Evolutionary conservation across 371 early-diverging fungal genomes (phyloP), one percentile per base, ranked within the genome.

Genomic region (Actinomucor elegans): DNA sequence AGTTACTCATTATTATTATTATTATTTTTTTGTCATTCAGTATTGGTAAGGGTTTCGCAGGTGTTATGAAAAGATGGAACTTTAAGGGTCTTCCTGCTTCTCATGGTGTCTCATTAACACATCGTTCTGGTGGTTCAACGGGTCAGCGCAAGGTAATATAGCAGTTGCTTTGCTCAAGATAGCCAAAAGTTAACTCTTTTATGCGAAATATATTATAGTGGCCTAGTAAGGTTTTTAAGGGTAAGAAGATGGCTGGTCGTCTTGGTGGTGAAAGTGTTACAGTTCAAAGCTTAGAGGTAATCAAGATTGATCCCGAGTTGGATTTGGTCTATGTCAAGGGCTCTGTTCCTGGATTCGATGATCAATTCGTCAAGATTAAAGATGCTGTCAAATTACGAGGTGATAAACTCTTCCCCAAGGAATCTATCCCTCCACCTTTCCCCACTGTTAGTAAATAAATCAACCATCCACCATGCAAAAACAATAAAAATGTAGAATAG

Each of bases 241-340:
- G 98, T 20, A 98, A 96, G 77, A 98, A 98, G 73, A 97, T 98
- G 98, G 88, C 97, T 17, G 98, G 98, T 44, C 85, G 93, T 23
- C 90, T 97, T 89, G 98, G 98, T 53, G 91, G 91, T 52, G 81
- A 91, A 32, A 84, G 71, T 59, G 75, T 81, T 15, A 95, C 97
- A 9, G 89, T 86, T 18, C 90, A 92, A 63, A 91, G 81, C 56
- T 75, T 95, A 26, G 81, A 89, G 65, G 90, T 94, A 12, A 68
- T 96, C 64, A 96, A 96, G 74, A 82, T 98, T 44, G 98, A 98
- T 66, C 84, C 86, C 21, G 83, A 56, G 10, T 65, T 90, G 54
- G 92, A 96, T 71, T 73, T 93, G 36, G 56, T 97, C 40, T 95
- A 88, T 74, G 90, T 98, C 38, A 93, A 92, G 71, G 98, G 98